Evolutionary conservation across 2,329 filamentous ascomycete species (phyloP).

Genomic region (Huntiella decipiens): DNA sequence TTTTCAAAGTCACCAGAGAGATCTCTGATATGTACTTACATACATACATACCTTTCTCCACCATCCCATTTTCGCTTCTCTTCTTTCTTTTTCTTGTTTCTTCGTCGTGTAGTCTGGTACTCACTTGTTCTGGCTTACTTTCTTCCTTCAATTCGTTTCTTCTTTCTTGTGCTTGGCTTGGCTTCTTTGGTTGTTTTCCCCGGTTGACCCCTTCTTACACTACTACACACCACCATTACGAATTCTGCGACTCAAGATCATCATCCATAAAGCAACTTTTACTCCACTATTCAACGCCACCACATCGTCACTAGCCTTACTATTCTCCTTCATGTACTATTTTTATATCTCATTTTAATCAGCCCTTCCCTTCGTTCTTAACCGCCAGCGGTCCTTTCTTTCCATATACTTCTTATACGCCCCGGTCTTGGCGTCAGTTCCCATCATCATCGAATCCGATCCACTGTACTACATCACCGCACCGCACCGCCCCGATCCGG

Average conservation of each 20-base stretch:
- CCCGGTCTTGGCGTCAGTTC: not conserved
- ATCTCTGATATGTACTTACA: not conserved
- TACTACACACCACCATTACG: not conserved
- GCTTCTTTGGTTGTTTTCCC: not conserved
- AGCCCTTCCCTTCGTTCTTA: not conserved
- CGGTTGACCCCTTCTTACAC: not conserved
- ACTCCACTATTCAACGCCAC: not conserved
- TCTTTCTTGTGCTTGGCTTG: not conserved
- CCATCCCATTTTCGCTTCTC: not conserved
- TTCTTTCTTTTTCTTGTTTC: constrained; percentile 2
- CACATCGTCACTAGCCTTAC: too few species aligned
- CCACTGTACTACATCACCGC: not conserved
- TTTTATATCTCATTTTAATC: constrained; percentile 1
- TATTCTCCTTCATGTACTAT: not conserved
- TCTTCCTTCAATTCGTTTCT: not conserved
- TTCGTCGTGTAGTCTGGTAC: constrained; percentile 1
- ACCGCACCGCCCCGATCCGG: not conserved
- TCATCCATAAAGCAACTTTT: not conserved
- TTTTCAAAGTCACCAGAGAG: not conserved
- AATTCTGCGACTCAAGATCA: not conserved
- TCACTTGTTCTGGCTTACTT: not conserved
- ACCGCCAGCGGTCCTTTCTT: not conserved
- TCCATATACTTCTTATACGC: not conserved
- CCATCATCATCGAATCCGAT: not conserved
- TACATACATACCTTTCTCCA: not conserved